Evolutionary conservation across 2,329 filamentous ascomycete genomes (phyloP).

Genomic region (Alternaria triticina): DNA sequence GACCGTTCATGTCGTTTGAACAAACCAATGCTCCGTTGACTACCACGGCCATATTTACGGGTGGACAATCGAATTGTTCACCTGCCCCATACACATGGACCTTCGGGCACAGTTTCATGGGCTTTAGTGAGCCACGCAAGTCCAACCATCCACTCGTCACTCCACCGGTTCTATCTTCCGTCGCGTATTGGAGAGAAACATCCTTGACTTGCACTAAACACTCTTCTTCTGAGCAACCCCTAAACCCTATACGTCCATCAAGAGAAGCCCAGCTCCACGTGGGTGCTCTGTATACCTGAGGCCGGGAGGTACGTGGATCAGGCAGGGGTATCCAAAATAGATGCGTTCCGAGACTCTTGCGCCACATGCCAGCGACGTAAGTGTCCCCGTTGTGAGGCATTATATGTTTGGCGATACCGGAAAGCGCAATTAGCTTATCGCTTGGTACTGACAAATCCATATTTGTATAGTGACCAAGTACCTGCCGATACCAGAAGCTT

Average conservation of each 20-base stretch:
- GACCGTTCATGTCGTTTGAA: neutral
- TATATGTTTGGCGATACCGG: constrained; percentile 14
- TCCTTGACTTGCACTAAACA: constrained; percentile 6
- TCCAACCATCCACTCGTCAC: constrained; percentile 12
- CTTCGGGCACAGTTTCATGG: neutral
- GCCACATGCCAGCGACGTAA: constrained; percentile 20
- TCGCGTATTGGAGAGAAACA: constrained; percentile 6
- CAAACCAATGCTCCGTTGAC: neutral
- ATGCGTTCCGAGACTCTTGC: neutral
- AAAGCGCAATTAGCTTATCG: constrained; percentile 18
- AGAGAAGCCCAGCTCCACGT: constrained; percentile 22
- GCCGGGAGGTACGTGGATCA: neutral
- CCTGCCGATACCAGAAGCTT: neutral
- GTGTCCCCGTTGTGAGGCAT: neutral
- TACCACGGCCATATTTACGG: neutral
- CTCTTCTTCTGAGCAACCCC: neutral
- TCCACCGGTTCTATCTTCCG: constrained; percentile 10
- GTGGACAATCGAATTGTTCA: neutral
- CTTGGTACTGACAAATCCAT: neutral
- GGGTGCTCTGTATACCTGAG: constrained; percentile 12
- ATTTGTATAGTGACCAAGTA: neutral
- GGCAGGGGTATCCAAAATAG: neutral
- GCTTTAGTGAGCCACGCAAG: constrained; percentile 4
- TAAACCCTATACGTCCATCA: neutral
- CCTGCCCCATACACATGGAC: neutral